Conservation (phyloP, 108 stramenopile genomes). For the Heterococcus sp. region DNA sequence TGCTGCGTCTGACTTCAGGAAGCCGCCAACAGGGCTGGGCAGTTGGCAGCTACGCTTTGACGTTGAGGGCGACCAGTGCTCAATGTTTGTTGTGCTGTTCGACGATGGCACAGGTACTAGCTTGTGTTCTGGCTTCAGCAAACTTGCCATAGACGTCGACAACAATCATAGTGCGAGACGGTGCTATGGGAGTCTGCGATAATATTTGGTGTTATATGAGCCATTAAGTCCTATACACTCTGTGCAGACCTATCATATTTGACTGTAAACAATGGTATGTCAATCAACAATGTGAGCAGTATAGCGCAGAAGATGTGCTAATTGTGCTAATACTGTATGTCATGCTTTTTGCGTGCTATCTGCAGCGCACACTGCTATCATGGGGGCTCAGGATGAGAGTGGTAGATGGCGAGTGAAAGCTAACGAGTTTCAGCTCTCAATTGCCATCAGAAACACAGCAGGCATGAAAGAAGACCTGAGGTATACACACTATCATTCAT, state of each 20-base stretch:
- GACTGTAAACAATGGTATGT: neutral
- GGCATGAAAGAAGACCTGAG: constrained; percentile 26
- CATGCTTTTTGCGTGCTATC: neutral
- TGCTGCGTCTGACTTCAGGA: neutral
- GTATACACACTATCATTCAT: too few species aligned
- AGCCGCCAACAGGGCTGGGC: constrained; percentile 8
- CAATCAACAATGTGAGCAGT: neutral
- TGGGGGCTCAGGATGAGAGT: neutral
- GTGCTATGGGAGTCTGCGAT: too few species aligned
- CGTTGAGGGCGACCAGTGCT: neutral
- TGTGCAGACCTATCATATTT: neutral
- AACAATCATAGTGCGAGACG: neutral
- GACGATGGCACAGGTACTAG: neutral
- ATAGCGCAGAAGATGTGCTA: too few species aligned
- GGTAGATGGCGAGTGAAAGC: constrained; percentile 20
- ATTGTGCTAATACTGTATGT: neutral
- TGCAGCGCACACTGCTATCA: constrained; percentile 21
- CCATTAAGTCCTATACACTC: neutral
- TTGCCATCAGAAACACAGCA: constrained; percentile 7
- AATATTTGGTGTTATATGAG: neutral
- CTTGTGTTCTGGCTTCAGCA: neutral
- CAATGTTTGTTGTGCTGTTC: neutral
- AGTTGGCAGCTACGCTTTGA: constrained; percentile 18
- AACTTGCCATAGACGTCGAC: neutral
- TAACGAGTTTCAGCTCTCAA: constrained; percentile 26